Percentiles rank a stretch among this genome's conserved stretches.
Evolutionary conservation across 331 rosid species (phyloP).

Genomic region (Prunus yedoensis): DNA sequence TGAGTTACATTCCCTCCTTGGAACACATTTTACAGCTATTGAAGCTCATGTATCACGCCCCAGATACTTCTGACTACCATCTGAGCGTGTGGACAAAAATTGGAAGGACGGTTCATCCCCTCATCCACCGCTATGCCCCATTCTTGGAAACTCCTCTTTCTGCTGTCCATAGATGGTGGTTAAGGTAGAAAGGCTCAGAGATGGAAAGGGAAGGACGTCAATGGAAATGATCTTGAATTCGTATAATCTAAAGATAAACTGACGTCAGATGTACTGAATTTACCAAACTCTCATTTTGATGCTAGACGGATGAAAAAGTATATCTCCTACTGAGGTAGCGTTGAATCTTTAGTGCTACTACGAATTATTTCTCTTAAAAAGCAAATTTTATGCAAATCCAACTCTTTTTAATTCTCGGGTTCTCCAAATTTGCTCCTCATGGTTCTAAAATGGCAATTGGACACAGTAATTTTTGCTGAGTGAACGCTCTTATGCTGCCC

Average conservation of each 20-base stretch:
- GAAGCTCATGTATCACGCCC: slow-evolving; percentile 94
- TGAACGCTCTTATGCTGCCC: too few species aligned
- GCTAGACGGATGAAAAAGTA: not conserved
- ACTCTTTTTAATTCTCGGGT: not conserved
- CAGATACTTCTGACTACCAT: slow-evolving; percentile 75
- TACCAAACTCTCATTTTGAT: slow-evolving; percentile 6
- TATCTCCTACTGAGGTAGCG: not conserved
- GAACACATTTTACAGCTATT: slow-evolving; percentile 48
- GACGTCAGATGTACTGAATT: slow-evolving; percentile 13
- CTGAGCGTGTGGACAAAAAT: slow-evolving; percentile 83
- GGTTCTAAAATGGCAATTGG: too few species aligned
- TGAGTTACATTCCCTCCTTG: not conserved
- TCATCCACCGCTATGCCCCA: slow-evolving; percentile 61
- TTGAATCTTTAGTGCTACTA: not conserved
- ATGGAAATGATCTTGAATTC: not conserved
- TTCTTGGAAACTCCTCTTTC: slow-evolving; percentile 71
- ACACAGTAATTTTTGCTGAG: too few species aligned
- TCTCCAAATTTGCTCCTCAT: too few species aligned
- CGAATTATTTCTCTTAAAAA: not conserved
- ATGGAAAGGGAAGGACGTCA: not conserved
- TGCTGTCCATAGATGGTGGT: slow-evolving; percentile 86
- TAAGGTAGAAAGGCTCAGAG: slow-evolving; percentile 52
- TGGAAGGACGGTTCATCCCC: slow-evolving; percentile 59
- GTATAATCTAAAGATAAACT: not conserved
- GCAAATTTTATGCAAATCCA: not conserved